Conservation (phyloP, 1,284 basidiomycete species). For the Tylopilus sp. region DNA sequence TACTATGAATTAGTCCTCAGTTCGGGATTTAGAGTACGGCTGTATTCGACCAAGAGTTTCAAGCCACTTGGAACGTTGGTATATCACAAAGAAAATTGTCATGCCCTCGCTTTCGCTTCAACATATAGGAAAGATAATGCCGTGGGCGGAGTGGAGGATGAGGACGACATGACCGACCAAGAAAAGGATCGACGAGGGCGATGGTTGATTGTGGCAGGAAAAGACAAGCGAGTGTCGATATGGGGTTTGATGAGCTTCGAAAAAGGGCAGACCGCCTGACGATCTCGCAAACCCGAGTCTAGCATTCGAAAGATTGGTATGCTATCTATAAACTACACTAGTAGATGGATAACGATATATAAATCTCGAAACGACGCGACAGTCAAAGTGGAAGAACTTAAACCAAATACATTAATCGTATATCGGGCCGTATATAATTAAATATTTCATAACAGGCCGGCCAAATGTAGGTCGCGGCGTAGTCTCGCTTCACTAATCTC, state of each 20-base stretch:
- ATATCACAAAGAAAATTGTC: conserved; percentile 76
- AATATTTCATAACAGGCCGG: conserved; percentile 48
- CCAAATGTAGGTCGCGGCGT: conserved; percentile 50
- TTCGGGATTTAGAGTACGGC: conserved; percentile 54
- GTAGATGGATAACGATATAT: conserved; percentile 22
- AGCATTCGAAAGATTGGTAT: conserved; percentile 5
- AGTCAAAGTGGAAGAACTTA: background rate
- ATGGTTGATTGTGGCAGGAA: conserved; percentile 74
- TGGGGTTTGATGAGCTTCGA: conserved; percentile 78
- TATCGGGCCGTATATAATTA: background rate
- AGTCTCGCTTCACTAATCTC: conserved; percentile 47
- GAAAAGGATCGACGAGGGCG: conserved; percentile 53
- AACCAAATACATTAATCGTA: conserved; percentile 1
- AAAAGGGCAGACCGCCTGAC: conserved; percentile 21
- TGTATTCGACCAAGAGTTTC: conserved; percentile 74
- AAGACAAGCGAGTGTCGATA: conserved; percentile 73
- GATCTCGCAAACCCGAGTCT: background rate
- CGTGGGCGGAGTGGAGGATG: conserved; percentile 23
- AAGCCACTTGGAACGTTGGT: conserved; percentile 77
- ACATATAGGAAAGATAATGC: background rate
- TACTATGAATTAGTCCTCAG: background rate
- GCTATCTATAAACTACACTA: conserved; percentile 16
- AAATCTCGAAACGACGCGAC: background rate
- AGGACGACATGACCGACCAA: conserved; percentile 49
- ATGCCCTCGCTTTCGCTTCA: conserved; percentile 66